These are phyloP conservation scores for Castanea sativa DNA, from an alignment of 306 rosid species.

Conservation along the genomic window DNA sequence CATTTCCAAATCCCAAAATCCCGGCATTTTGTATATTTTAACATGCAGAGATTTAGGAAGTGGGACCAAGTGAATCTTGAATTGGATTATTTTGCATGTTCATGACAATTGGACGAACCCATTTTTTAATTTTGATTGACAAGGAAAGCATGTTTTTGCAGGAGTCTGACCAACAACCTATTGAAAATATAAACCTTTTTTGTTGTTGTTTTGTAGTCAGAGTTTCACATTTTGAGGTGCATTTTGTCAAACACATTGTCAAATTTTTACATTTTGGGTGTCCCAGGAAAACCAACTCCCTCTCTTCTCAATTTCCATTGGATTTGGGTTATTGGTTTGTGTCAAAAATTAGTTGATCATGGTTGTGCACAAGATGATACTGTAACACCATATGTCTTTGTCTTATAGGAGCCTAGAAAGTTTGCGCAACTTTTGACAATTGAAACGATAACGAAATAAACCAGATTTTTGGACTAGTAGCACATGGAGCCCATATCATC, in stretches of 20 bases:
- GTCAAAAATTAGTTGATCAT: not conserved
- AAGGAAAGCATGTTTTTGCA: not conserved
- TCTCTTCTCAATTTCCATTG: not conserved
- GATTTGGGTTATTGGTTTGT: not conserved
- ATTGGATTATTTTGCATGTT: not conserved
- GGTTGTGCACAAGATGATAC: too few relatives aligned
- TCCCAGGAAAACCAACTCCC: not conserved
- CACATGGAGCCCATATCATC: not conserved
- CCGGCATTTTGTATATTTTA: conserved; percentile 1
- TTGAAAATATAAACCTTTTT: conserved; percentile 25
- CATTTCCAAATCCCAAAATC: not conserved
- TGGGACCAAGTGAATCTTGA: conserved; percentile 17
- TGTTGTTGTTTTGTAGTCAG: not conserved
- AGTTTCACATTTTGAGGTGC: not conserved
- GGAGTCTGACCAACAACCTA: conserved; percentile 35
- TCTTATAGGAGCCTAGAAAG: not conserved
- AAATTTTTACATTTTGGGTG: not conserved
- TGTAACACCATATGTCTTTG: too few relatives aligned
- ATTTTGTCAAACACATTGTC: not conserved
- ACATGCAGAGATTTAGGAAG: not conserved
- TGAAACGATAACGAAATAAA: not conserved
- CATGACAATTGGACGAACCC: not conserved
- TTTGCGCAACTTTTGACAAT: not conserved
- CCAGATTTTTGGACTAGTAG: not conserved
- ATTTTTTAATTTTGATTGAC: conserved; percentile 8